Evolutionary conservation across 768 basidiomycete species (phyloP).

Genomic region (Phaffia australis): DNA sequence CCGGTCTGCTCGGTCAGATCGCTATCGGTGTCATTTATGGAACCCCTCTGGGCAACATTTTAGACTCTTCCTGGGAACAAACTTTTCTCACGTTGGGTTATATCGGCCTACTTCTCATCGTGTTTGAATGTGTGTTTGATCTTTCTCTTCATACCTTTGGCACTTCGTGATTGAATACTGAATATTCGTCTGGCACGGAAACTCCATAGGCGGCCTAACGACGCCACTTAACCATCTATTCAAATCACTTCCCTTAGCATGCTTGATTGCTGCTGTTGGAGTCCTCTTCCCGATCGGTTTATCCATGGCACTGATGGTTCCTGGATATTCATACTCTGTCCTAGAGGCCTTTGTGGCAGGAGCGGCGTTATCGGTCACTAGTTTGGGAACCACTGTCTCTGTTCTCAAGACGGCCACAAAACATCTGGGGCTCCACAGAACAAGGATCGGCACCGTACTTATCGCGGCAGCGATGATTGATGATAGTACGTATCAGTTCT

Average conservation of each 20-base stretch:
- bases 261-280: constrained; percentile 47
- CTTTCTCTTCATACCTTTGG: not conserved
- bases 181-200: too few relatives aligned
- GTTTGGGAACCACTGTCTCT: constrained; percentile 57
- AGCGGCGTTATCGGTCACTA: constrained; percentile 53
- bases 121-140: constrained; percentile 43
- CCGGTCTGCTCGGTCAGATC: constrained; percentile 46
- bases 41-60: constrained; percentile 44
- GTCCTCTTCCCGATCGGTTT: constrained; percentile 38
- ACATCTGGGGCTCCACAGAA: constrained; percentile 42
- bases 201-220: constrained; percentile 46
- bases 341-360: constrained; percentile 53
- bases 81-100: constrained; percentile 46
- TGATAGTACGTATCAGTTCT: constrained; percentile 42
- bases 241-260: constrained; percentile 45
- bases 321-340: not conserved
- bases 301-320: constrained; percentile 35
- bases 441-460: constrained; percentile 50
- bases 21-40: constrained; percentile 51
- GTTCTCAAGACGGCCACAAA: constrained; percentile 40
- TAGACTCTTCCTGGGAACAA: constrained; percentile 39
- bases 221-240: constrained; percentile 45
- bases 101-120: constrained; percentile 46
- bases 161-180: not conserved
- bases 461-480: constrained; percentile 56